phyloP scores from a whole-genome alignment of 179 eudicot genomes.

The Drosera spatulata region DNA sequence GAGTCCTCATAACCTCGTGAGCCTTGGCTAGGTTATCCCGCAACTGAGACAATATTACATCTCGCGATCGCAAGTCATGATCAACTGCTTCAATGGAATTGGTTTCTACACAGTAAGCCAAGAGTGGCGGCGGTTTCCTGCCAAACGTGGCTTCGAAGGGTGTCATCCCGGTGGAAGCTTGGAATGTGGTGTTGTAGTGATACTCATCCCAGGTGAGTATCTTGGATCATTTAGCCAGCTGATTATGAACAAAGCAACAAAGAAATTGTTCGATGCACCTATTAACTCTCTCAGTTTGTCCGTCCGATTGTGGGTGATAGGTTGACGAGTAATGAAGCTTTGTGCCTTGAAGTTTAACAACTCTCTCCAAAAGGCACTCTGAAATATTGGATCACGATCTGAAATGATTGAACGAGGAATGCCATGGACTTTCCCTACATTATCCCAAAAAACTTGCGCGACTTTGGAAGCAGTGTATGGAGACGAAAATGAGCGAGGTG shows the following conservation, averaged over 20 bases:
- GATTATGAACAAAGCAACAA: background rate
- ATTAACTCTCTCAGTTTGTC: conserved; percentile 4
- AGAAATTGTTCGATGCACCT: background rate
- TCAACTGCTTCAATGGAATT: background rate
- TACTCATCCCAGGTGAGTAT: background rate
- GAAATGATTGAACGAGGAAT: conserved; percentile 3
- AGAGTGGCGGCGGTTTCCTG: background rate
- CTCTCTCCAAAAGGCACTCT: conserved; percentile 1
- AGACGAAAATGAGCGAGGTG: conserved; percentile 3
- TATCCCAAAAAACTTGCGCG: conserved; percentile 1
- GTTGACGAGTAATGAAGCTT: background rate
- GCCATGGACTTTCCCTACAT: conserved; percentile 5
- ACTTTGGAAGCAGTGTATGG: conserved; percentile 1
- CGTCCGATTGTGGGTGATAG: background rate
- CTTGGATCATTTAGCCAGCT: background rate
- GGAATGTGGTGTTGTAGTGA: conserved; percentile 3
- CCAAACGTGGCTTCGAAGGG: conserved; percentile 5
- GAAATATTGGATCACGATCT: background rate
- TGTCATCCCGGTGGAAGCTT: background rate
- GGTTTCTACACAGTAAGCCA: background rate
- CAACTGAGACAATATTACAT: too few relatives aligned
- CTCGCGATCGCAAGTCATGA: too few relatives aligned
- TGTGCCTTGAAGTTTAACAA: conserved; percentile 6
- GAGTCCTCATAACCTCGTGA: background rate
- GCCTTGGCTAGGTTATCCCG: background rate